These are phyloP conservation scores for Aspergillus candidus DNA, from an alignment of 2,329 filamentous ascomycete species.

Conservation along the genomic window DNA sequence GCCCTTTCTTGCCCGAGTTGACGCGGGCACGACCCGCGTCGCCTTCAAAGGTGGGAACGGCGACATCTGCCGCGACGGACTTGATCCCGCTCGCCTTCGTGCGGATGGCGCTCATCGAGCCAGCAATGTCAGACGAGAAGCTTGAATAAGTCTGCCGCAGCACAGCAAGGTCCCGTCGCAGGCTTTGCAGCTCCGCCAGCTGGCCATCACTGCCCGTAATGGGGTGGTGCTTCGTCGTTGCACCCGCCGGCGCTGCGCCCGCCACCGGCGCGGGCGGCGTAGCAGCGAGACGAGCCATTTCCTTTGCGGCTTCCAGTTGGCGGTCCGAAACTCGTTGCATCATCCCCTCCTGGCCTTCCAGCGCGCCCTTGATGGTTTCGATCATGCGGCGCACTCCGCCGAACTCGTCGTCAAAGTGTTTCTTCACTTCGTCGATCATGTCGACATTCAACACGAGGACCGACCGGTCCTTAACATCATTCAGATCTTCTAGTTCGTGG, in stretches of 20 bases:
- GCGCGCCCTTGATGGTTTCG: constrained; percentile 75
- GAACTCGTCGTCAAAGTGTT: constrained; percentile 89
- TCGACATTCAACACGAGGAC: constrained; percentile 95
- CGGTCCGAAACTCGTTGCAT: constrained; percentile 84
- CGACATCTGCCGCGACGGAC: constrained; percentile 62
- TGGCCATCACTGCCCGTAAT: constrained; percentile 51
- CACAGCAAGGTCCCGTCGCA: constrained; percentile 84
- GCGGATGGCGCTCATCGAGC: constrained; percentile 78
- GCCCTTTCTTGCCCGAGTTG: constrained; percentile 74
- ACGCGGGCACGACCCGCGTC: constrained; percentile 83
- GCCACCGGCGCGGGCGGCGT: constrained; percentile 36
- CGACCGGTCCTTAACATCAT: constrained; percentile 87
- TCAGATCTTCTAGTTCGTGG: constrained; percentile 89
- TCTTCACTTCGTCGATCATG: constrained; percentile 88
- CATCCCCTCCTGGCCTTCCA: constrained; percentile 75
- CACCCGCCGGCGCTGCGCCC: constrained; percentile 18
- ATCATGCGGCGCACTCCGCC: constrained; percentile 72
- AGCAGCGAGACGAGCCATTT: constrained; percentile 64
- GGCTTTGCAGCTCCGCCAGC: constrained; percentile 68
- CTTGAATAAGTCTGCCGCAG: constrained; percentile 88
- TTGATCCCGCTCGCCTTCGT: constrained; percentile 79
- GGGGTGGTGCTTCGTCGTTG: constrained; percentile 18
- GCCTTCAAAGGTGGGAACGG: constrained; percentile 65
- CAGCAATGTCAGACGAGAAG: constrained; percentile 81
- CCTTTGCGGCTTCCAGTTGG: constrained; percentile 82